Conservation (phyloP, 164 flowering plant genomes). For the Paratinospora sagittata region DNA sequence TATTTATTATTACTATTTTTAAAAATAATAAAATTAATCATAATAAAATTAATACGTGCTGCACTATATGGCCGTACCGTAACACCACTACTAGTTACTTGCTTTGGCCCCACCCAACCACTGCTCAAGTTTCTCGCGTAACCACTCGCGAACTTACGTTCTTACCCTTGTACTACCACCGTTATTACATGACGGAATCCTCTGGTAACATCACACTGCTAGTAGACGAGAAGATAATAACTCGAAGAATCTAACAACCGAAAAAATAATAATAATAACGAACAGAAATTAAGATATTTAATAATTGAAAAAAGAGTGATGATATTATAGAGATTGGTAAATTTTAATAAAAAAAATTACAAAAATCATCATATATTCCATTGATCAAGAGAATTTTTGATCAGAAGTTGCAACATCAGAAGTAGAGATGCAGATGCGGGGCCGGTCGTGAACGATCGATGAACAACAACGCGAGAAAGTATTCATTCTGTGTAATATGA, state of each 20-base stretch:
- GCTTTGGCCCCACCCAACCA: too few relatives aligned
- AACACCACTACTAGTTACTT: too few relatives aligned
- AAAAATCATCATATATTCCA: slow-evolving; percentile 3
- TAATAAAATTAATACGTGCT: background rate
- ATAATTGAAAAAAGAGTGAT: background rate
- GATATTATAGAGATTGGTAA: too few relatives aligned
- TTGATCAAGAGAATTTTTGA: background rate
- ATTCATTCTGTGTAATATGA: background rate
- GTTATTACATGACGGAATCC: background rate
- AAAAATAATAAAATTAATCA: too few relatives aligned
- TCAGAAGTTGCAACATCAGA: background rate
- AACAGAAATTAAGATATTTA: background rate
- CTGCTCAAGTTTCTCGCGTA: background rate
- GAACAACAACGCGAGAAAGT: slow-evolving; percentile 14
- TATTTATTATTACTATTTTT: background rate
- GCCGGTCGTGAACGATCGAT: background rate
- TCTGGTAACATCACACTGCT: too few relatives aligned
- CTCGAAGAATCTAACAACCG: background rate
- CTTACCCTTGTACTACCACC: background rate
- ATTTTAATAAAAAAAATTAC: background rate
- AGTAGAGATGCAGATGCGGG: background rate
- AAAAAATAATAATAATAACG: background rate
- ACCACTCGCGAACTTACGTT: background rate
- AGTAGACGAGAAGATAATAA: too few relatives aligned
- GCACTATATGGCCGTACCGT: too few relatives aligned